Evolutionary conservation across 257 asterid genomes (phyloP), one percentile per base, ranked within the genome.

Genomic region (Anisodus acutangulus): DNA sequence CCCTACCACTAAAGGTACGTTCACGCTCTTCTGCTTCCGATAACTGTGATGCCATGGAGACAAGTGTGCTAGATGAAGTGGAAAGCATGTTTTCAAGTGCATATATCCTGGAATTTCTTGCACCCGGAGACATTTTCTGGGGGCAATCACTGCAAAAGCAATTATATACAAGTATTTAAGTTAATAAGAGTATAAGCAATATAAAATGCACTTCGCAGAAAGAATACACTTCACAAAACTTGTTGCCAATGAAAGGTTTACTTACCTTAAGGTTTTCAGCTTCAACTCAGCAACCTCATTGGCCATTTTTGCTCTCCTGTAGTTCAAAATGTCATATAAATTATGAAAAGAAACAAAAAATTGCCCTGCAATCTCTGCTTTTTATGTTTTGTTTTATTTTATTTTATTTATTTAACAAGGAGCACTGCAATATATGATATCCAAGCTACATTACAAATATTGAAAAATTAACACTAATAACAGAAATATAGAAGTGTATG

Each of bases 1-100:
- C 99, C 86, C 93, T 88, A 69, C 98, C 98, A 89, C 97, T 92
- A 87, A 93, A 94, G 82, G 98, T 92, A 15, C 98, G 92, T 79
- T 95, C 99, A 78, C 98, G 94, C 91, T 97, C 99, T 89, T 93
- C 98, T 19, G 97, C 99, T 89, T 97, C 99, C 64, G 99, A 97
- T 80, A 97, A 89, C 64, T 97, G 99, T 64, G 99, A 93, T 62
- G 96, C 97, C 99, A 97, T 93, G 83, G 99, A 90, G 89, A 97
- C 95, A 83, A 97, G 95, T 62, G 97, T 80, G 67, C 96, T 93
- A 69, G 99, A 93, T 87, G 99, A 93, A 79, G 98, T 97, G 79
- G 97, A 89, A 80, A 95, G 93, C 99, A 97, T 97, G 91, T 93
- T 95, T 86, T 97, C 97, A 59, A 97, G 98, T 71, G 98, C 98